Base-by-base conservation (phyloP, 768 basidiomycete species). In the Leccinum imitatum region DNA sequence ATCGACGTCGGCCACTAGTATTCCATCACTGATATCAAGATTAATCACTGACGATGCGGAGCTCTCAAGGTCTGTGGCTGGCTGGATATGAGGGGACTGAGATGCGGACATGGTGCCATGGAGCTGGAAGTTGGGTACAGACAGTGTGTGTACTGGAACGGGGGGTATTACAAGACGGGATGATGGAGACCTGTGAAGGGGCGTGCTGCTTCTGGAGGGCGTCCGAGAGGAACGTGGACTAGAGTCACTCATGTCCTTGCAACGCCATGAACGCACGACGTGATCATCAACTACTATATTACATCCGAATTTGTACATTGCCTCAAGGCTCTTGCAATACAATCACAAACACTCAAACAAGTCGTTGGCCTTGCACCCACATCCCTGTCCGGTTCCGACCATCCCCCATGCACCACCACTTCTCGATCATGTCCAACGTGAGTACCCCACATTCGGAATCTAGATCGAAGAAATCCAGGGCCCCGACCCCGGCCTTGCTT, bases 401-500 rank as follows among this genome's bases (percentile, higher is more conserved):
- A 67, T 91, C 87, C 0, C 93, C 93, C 46, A 89, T 69, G 65
- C 90, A 91, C 91, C 92, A 95, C 94, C 94, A 95, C 69, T 89
- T 91, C 73, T 95, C 94, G 23, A 95, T 64, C 74, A 84, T 76
- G 54, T 87, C 88, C 47, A 77, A 67, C 7, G 73, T 74, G 56
- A 81, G 56, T 31, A 53, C 56, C 58, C 54, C 39, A n/a, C 17
- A 11, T 60, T 56, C 37, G 33, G 56, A 6, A 56, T 63, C 56
- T 52, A 66, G 61, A 55, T 84, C 86, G 64, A 93, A 87, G 66
- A 91, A 87, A 68, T 93, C 90, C 8, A 94, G 78, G 3, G 79
- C 75, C 0, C 90, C 92, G 3, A 84, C 71, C 3, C 88, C 89
- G 1, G 60, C 53, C 4, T 73, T 67, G 7, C 58, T 73, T 11